Percentiles rank a stretch among this genome's conserved stretches.
These are phyloP conservation scores for Furcasterigmium furcatum DNA, from an alignment of 2,329 filamentous ascomycete genomes.

Conservation along the genomic window DNA sequence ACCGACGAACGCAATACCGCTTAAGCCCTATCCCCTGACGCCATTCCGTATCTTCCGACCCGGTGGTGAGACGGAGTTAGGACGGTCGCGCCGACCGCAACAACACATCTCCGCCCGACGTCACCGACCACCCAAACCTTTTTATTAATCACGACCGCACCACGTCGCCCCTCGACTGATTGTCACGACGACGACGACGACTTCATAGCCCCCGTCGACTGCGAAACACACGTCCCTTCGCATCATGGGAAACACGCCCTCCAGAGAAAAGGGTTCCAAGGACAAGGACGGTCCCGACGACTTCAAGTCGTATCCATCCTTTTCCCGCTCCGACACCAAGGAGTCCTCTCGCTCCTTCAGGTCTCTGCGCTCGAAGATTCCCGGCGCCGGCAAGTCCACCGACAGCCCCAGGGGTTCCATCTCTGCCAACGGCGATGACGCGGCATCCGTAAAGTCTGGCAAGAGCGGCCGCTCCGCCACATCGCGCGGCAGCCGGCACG, in stretches of 20 bases:
- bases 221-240: neutral
- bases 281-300: constrained; percentile 44
- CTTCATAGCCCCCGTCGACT: too few species aligned
- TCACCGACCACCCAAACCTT: too few species aligned
- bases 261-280: constrained; percentile 57
- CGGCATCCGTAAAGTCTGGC: constrained; percentile 69
- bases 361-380: constrained; percentile 85
- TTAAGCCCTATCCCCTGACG: neutral
- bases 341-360: constrained; percentile 86
- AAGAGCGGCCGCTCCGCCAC: constrained; percentile 53
- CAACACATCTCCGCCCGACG: neutral
- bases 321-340: constrained; percentile 88
- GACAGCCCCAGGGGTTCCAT: constrained; percentile 66
- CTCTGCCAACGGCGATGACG: constrained; percentile 66
- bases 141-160: too few species aligned
- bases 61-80: constrained; percentile 1
- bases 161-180: too few species aligned
- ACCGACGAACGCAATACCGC: neutral
- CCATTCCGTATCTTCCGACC: neutral
- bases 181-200: too few species aligned
- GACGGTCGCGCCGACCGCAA: neutral
- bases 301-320: constrained; percentile 85
- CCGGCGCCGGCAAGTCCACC: constrained; percentile 58
- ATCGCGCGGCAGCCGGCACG: constrained; percentile 42
- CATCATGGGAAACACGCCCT: constrained; percentile 74